Evolutionary conservation across 2,329 filamentous ascomycete species (phyloP), one percentile per base, ranked within the genome.

Genomic region (Colletotrichum karsti): DNA sequence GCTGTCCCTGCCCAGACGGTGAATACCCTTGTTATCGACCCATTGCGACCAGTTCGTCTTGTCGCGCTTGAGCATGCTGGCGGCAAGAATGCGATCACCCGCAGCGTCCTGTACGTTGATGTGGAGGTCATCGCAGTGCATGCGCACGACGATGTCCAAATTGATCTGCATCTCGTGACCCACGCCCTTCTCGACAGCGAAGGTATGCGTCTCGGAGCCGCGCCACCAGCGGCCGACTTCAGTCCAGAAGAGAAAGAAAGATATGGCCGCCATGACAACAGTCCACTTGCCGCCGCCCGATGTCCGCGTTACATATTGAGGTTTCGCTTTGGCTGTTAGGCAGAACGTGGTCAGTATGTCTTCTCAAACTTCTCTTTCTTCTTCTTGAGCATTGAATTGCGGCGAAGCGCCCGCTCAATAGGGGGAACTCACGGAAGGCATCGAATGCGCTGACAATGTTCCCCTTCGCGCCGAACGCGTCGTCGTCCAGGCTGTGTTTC

Each of bases 91-190:
- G 70, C 93, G 91, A 79, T 99, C 96, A 58, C 96, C 95, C 0
- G 94, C 90, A 2, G 95, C 95, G 79, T 99, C 96, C 83, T 98
- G 96, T 56, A 99, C 95, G 81, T 99, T 98, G 80, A 99, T 85
- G 82, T 97, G 93, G n/a, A 99, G 82, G 77, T 97, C 92, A 64
- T 86, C 82, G 84, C 96, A 99, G 73, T 87, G 84, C 96, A 99
- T 99, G 58, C 87, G 87, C 54, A 99, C 86, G 5, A 98, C 93
- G n/a, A 97, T 85, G 80, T 99, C 96, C 65, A 99, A 84, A 83
- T 99, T 99, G 82, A 99, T 92, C 81, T 98, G 95, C 78, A 99
- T 88, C 70, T 90, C 87, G 80, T 94, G 94, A 3, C 92, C 92
- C 41, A 99, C 87, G 72, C 93, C 93, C 81, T 97, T 96, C 80